Base-by-base conservation (phyloP, 257 asterid species). In the Voacanga thouarsii region DNA sequence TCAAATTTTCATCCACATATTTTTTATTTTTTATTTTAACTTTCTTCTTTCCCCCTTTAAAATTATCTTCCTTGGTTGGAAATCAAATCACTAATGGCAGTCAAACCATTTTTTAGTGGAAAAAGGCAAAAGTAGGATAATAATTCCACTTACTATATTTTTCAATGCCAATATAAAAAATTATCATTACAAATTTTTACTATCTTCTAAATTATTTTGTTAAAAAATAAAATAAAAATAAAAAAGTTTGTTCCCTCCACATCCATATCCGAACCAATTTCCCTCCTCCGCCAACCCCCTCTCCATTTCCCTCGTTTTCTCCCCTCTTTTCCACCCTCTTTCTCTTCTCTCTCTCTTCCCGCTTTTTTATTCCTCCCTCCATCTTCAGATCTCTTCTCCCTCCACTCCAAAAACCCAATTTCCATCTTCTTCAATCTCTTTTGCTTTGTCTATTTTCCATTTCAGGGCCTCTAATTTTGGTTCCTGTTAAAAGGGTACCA, bases 201-300 rank as follows among this genome's bases (percentile, higher is more conserved):
- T 14, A 12, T 51, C 2, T 15, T 51, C 15, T 16, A 14, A 3
- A 51, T 10, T 16, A 1, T 51, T 16, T 67, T 11, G 43, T 37
- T 45, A 16, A 18, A 18, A 63, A 37, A 64, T 39, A 74, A 56
- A 56, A 50, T 39, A 41, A n/a, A 66, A 45, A 26, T 41, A 26
- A 44, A 60, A 71, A 15, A 23, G 49, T 80, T 56, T 59, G 78
- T 94, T 94, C 98, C 98, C 97, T 94, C 98, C 98, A 92, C 90
- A 87, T 85, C 96, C 77, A 83, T 83, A 86, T 92, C 98, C 91
- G 89, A 94, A 92, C 97, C 88, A 89, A 87, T 87, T 90, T 90
- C 96, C 96, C 89, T 86, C 93, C 89, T 74, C 60, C 80, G 70
- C 50, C 24, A 49, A 15, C 55, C 80, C 70, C 37, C 71, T 21